phyloP scores from a whole-genome alignment of 106 monocot species.

The Alisma plantagoaquatica region DNA sequence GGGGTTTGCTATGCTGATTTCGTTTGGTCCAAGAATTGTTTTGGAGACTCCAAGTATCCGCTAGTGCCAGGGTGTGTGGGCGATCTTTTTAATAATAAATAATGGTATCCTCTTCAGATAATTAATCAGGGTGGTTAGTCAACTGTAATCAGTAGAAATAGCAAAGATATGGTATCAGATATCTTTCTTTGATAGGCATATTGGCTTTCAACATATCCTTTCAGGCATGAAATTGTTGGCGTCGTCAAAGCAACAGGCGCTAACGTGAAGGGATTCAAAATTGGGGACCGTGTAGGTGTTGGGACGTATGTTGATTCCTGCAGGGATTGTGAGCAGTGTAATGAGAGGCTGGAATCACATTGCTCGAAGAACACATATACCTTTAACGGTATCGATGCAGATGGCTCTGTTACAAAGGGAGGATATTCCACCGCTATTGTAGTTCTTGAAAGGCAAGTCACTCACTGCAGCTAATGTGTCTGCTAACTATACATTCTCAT shows the following conservation, averaged over 20 bases:
- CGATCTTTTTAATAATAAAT: no score
- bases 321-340: conserved; percentile 61
- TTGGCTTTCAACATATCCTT: no score
- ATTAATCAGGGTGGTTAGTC: no score
- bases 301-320: conserved; percentile 82
- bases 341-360: conserved; percentile 36
- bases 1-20: conserved; percentile 82
- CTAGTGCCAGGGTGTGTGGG: conserved; percentile 68
- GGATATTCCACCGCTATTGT: conserved; percentile 79
- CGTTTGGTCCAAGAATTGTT: conserved; percentile 40
- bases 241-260: conserved; percentile 29
- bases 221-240: conserved; percentile 66
- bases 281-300: conserved; percentile 74
- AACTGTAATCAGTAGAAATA: no score
- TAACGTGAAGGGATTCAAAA: conserved; percentile 46
- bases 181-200: no score
- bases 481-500: no score
- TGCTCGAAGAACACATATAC: conserved; percentile 35
- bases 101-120: no score
- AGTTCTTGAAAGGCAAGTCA: conserved; percentile 72
- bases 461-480: no score
- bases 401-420: conserved; percentile 82
- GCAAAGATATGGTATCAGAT: no score
- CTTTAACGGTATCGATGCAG: conserved; percentile 52
- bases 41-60: conserved; percentile 54